phyloP scores from a whole-genome alignment of 805 yeast species.

The Hanseniaspora nectarophila region DNA sequence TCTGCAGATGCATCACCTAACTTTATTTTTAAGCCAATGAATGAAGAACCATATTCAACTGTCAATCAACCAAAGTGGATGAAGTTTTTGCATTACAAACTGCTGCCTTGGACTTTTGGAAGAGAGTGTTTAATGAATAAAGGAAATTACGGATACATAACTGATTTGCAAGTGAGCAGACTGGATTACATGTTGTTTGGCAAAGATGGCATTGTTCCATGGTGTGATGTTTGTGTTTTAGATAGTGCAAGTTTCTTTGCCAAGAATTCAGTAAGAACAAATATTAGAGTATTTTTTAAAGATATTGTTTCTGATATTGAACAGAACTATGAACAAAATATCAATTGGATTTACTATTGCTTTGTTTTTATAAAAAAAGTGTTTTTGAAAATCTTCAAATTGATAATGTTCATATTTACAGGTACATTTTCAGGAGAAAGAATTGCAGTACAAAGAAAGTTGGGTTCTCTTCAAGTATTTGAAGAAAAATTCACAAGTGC shows the following conservation, averaged over 20 bases:
- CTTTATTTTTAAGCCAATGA: constrained; percentile 14
- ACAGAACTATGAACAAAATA: background rate
- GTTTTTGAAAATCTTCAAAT: background rate
- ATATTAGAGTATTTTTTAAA: background rate
- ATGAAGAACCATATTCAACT: constrained; percentile 11
- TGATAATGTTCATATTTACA: background rate
- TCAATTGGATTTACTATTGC: background rate
- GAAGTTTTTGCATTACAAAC: constrained; percentile 8
- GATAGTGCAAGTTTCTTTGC: constrained; percentile 14
- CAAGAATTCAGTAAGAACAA: constrained; percentile 1
- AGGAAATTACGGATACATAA: constrained; percentile 13
- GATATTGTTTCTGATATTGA: background rate
- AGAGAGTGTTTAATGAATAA: constrained; percentile 7
- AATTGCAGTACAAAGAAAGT: constrained; percentile 28
- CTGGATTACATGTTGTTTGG: constrained; percentile 6
- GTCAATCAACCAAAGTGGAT: constrained; percentile 13
- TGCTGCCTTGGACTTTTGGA: constrained; percentile 12
- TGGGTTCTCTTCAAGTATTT: constrained; percentile 60
- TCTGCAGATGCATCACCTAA: background rate
- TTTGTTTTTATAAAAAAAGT: background rate
- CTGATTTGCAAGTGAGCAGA: constrained; percentile 6
- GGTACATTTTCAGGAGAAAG: constrained; percentile 4
- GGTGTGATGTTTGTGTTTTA: constrained; percentile 14
- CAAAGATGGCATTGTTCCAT: constrained; percentile 1
- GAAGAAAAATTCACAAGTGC: constrained; percentile 50